These are phyloP conservation scores for Solanum tarijense DNA, from an alignment of 257 asterid genomes.

Conservation along the genomic window DNA sequence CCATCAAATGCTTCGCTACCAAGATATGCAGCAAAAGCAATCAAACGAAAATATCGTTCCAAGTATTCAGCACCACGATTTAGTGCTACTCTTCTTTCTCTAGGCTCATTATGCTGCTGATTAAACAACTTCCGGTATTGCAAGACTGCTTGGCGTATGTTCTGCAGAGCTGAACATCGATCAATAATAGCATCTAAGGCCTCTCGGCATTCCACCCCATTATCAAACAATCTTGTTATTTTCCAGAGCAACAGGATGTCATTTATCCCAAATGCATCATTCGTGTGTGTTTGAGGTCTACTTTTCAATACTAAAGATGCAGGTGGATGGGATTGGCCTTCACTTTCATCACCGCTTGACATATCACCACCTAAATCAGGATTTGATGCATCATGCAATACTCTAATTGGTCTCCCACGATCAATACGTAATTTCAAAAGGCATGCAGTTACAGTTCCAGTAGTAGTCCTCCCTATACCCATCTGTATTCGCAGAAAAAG, in stretches of 20 bases:
- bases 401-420: slow-evolving; percentile 77
- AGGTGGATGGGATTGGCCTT: slow-evolving; percentile 28
- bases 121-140: slow-evolving; percentile 80
- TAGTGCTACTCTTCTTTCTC: slow-evolving; percentile 93
- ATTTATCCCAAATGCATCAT: slow-evolving; percentile 79
- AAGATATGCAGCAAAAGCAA: slow-evolving; percentile 96
- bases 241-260: slow-evolving; percentile 86
- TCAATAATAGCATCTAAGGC: slow-evolving; percentile 88
- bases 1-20: slow-evolving; percentile 99
- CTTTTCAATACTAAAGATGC: slow-evolving; percentile 22
- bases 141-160: slow-evolving; percentile 94
- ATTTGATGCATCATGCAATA: slow-evolving; percentile 40
- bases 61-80: slow-evolving; percentile 98
- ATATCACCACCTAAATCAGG: slow-evolving; percentile 24
- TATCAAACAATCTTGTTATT: slow-evolving; percentile 91
- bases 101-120: slow-evolving; percentile 91
- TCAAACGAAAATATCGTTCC: slow-evolving; percentile 94
- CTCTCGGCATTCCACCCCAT: slow-evolving; percentile 94
- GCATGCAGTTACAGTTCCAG: slow-evolving; percentile 96
- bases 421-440: slow-evolving; percentile 85
- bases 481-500: slow-evolving; percentile 30
- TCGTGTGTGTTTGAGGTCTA: slow-evolving; percentile 34
- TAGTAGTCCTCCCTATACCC: slow-evolving; percentile 98
- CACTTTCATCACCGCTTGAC: slow-evolving; percentile 49
- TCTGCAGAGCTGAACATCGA: slow-evolving; percentile 93